These are phyloP conservation scores for Oidium heveae DNA, from an alignment of 2,329 filamentous ascomycete genomes.

Conservation along the genomic window DNA sequence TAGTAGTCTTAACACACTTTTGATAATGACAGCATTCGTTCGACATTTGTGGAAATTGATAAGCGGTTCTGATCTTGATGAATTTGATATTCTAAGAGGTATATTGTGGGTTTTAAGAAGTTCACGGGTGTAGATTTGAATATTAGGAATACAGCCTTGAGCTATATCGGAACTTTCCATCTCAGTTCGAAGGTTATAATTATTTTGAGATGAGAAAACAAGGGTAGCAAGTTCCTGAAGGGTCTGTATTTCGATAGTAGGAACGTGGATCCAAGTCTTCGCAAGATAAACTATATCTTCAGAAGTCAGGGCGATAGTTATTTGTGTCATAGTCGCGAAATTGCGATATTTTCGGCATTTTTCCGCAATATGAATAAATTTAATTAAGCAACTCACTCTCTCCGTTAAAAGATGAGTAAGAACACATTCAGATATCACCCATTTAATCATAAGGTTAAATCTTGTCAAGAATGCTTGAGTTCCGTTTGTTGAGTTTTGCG, in stretches of 20 bases:
- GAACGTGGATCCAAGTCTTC: conserved; percentile 47
- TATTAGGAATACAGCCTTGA: conserved; percentile 58
- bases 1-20: conserved; percentile 52
- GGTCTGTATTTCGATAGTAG: conserved; percentile 35
- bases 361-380: conserved; percentile 57
- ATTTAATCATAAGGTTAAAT: conserved; percentile 76
- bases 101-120: conserved; percentile 61
- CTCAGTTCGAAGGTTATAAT: conserved; percentile 48
- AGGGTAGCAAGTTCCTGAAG: conserved; percentile 45
- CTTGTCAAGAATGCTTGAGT: conserved; percentile 67
- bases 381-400: conserved; percentile 50
- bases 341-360: conserved; percentile 56
- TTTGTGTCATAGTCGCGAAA: conserved; percentile 62
- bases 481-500: conserved; percentile 40
- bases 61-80: conserved; percentile 37
- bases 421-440: conserved; percentile 57
- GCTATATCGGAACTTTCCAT: conserved; percentile 46
- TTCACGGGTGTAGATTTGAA: conserved; percentile 64
- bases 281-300: conserved; percentile 43
- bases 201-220: conserved; percentile 55
- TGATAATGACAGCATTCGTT: conserved; percentile 50
- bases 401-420: conserved; percentile 48
- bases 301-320: conserved; percentile 51
- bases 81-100: conserved; percentile 46
- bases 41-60: conserved; percentile 70